Base-by-base conservation (phyloP, 2,329 filamentous ascomycete species). In the Gliomastix tumulicola region DNA sequence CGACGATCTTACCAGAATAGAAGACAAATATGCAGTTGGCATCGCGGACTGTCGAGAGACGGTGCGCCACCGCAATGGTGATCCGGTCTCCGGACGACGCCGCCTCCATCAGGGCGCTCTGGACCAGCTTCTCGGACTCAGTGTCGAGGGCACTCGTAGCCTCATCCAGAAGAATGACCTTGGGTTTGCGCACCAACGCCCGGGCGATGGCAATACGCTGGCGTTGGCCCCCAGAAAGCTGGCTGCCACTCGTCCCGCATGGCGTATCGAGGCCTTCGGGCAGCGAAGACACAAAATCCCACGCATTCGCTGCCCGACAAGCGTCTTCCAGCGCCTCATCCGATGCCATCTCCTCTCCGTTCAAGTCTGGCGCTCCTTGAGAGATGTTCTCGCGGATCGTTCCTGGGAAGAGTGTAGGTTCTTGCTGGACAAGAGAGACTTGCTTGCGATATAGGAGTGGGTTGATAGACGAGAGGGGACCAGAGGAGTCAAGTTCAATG, bases 21-120 rank as follows among this genome's bases (percentile, higher is more conserved):
- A 98, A 90, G 44, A 96, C 90, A 11, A 96, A 86, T 47, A 98
- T 98, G 51, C 95, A 96, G 59, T 97, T 84, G 0, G 90, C 89
- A 44, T 88, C 82, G 59, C 81, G 88, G 65, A 98, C 95, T 6
- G 92, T 98, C 1, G 88, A 95, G 7, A 98, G 71, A 48, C 90
- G 82, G 64, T 98, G 92, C 28, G 92, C 92, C 58, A 98, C 97
- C 6, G 89, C 86, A 49, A 97, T 95, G 3, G 92, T 97, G 1
- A 92, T 98, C 37, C 92, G 78, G 12, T 21, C 25, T 21, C 28
- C 25, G n/a, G 22, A 22, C 19, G 25, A 32, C 27, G 89, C 76
- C 18, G 90, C 92, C 34, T 77, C 82, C 50, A 97, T 89, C 8
- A 98, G 71, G 15, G 92, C 92, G 30, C 87, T 87, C 58, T 97